Percentiles rank a stretch among this genome's conserved stretches.
phyloP scores from a whole-genome alignment of 495 filamentous ascomycete species.

The Rhizodiscina lignyota region DNA sequence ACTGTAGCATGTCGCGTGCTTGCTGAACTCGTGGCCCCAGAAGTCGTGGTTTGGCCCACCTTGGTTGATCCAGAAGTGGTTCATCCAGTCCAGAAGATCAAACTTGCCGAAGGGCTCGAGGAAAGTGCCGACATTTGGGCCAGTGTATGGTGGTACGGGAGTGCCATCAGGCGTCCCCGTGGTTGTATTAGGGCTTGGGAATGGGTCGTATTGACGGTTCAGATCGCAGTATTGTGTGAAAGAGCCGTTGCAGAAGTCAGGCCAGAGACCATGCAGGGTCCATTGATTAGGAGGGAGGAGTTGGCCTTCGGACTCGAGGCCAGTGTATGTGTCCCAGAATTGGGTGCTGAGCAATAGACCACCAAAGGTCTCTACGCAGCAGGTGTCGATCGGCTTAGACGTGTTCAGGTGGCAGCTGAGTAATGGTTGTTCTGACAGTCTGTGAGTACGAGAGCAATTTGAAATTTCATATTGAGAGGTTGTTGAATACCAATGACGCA shows the following conservation, averaged over 20 bases:
- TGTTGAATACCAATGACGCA: no score
- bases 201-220: slow-evolving; percentile 33
- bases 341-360: slow-evolving; percentile 33
- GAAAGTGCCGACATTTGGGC: slow-evolving; percentile 27
- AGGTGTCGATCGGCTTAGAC: slow-evolving; percentile 28
- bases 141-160: slow-evolving; percentile 28
- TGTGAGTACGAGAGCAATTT: no score
- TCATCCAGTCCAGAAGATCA: slow-evolving; percentile 34
- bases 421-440: no score
- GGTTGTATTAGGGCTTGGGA: slow-evolving; percentile 34
- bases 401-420: no score
- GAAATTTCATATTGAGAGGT: no score
- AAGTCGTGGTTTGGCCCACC: slow-evolving; percentile 26
- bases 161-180: slow-evolving; percentile 24
- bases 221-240: slow-evolving; percentile 39
- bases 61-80: slow-evolving; percentile 31
- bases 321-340: slow-evolving; percentile 36
- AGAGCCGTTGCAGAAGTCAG: slow-evolving; percentile 30
- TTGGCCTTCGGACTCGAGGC: slow-evolving; percentile 29
- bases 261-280: slow-evolving; percentile 37
- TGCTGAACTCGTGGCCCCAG: slow-evolving; percentile 39
- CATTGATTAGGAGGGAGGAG: slow-evolving; percentile 27
- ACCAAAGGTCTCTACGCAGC: slow-evolving; percentile 34
- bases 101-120: slow-evolving; percentile 26
- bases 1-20: slow-evolving; percentile 38